Percentiles rank a stretch among this genome's conserved stretches.
phyloP scores from a whole-genome alignment of 2,329 filamentous ascomycete species.

The Fusarium buharicum region DNA sequence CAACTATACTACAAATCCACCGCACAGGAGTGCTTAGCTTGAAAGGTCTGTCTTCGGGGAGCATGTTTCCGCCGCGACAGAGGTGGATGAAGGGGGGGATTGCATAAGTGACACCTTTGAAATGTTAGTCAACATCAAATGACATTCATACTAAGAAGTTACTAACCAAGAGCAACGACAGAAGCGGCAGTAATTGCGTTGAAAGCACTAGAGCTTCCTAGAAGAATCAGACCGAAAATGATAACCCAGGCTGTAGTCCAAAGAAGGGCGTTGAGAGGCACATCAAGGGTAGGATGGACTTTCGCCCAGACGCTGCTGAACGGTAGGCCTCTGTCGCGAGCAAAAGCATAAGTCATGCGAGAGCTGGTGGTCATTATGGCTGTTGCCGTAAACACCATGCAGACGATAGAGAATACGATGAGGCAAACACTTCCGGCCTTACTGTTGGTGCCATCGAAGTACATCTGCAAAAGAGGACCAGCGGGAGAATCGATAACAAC shows the following conservation, averaged over 20 bases:
- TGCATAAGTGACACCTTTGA: conserved; percentile 69
- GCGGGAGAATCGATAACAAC: conserved; percentile 64
- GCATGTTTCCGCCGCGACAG: conserved; percentile 70
- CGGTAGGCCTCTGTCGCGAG: conserved; percentile 73
- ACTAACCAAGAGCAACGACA: conserved; percentile 71
- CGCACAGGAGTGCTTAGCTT: conserved; percentile 51
- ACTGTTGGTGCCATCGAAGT: conserved; percentile 71
- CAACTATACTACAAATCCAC: conserved; percentile 55
- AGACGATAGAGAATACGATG: conserved; percentile 73
- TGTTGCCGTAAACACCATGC: conserved; percentile 71
- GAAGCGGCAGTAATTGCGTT: conserved; percentile 78
- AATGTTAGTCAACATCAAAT: conserved; percentile 42
- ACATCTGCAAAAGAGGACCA: conserved; percentile 71
- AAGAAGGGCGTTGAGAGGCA: conserved; percentile 74
- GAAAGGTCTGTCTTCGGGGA: conserved; percentile 63
- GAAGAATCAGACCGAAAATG: conserved; percentile 75
- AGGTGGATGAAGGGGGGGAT: conserved; percentile 79
- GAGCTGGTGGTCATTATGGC: conserved; percentile 73
- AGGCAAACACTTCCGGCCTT: conserved; percentile 71
- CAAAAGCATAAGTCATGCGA: conserved; percentile 76
- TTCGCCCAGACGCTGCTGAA: conserved; percentile 68
- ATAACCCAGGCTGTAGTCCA: conserved; percentile 71
- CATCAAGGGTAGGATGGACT: conserved; percentile 69
- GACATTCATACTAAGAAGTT: not conserved
- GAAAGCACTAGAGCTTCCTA: conserved; percentile 74